Conservation (phyloP, 768 basidiomycete species). For the Leccinum disarticulatum region DNA sequence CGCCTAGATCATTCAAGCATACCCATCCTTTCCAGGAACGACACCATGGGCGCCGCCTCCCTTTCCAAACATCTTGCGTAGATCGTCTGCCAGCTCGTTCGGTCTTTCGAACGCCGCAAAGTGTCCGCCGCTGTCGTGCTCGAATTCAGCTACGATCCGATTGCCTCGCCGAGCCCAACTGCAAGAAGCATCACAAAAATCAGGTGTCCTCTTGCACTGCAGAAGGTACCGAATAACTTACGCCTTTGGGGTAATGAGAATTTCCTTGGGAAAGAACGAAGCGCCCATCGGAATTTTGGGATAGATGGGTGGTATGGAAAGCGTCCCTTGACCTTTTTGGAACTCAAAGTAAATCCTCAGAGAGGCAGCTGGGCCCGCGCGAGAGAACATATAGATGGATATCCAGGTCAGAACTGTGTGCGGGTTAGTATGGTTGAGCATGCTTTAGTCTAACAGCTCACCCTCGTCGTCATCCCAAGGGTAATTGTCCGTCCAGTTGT, state of each 20-base stretch:
- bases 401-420: conserved; percentile 57
- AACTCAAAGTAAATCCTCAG: conserved; percentile 59
- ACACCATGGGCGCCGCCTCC: conserved; percentile 49
- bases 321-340: neutral
- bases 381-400: conserved; percentile 59
- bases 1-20: conserved; percentile 19
- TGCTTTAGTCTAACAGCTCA: conserved; percentile 10
- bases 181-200: neutral
- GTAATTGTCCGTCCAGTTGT: conserved; percentile 51
- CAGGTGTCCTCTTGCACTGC: neutral
- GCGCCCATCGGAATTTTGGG: conserved; percentile 45
- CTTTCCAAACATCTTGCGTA: conserved; percentile 57
- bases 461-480: conserved; percentile 61
- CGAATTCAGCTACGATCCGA: conserved; percentile 46
- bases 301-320: accelerated
- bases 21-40: conserved; percentile 45
- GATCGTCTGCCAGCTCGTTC: conserved; percentile 44
- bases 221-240: conserved; percentile 21
- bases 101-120: conserved; percentile 57
- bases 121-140: conserved; percentile 55
- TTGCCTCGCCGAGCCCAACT: conserved; percentile 45
- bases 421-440: neutral
- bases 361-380: conserved; percentile 56
- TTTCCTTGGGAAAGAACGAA: conserved; percentile 54
- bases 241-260: conserved; percentile 37